phyloP scores from a whole-genome alignment of 768 basidiomycete species.

The Suillus clintonianus region DNA sequence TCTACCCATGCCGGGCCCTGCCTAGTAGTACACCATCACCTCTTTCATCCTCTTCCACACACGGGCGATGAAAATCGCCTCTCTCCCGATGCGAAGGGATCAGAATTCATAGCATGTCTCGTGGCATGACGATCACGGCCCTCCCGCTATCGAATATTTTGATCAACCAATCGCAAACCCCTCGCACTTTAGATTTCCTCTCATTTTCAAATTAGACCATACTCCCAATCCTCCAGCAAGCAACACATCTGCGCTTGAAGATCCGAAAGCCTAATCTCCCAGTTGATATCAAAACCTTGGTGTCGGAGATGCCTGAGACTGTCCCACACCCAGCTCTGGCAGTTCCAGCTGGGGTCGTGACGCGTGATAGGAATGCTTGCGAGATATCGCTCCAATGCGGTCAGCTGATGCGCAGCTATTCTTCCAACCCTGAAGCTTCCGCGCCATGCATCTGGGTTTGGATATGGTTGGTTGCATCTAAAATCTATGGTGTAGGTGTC shows the following conservation, averaged over 20 bases:
- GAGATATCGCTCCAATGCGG: constrained; percentile 15
- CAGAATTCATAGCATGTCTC: background rate
- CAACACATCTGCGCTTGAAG: constrained; percentile 26
- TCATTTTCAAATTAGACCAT: background rate
- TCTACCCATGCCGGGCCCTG: too few species aligned
- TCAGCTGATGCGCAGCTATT: constrained; percentile 17
- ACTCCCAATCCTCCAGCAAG: constrained; percentile 32
- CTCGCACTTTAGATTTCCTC: background rate
- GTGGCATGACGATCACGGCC: background rate
- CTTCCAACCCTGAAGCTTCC: constrained; percentile 26
- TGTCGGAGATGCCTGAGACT: constrained; percentile 10
- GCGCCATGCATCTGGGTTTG: constrained; percentile 20
- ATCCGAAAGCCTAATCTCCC: constrained; percentile 12
- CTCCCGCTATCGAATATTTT: background rate
- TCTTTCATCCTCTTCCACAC: too few species aligned
- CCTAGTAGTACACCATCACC: too few species aligned
- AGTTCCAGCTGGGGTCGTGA: constrained; percentile 24
- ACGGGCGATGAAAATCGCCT: too few species aligned
- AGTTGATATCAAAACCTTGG: constrained; percentile 17
- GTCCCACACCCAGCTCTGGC: constrained; percentile 31
- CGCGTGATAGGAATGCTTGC: constrained; percentile 18
- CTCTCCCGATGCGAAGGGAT: background rate
- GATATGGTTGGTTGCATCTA: constrained; percentile 6
- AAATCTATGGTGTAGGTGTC: constrained; percentile 27
- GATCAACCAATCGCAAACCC: background rate